phyloP scores from a whole-genome alignment of 2,329 filamentous ascomycete species.

The Fusarium anguioides region DNA sequence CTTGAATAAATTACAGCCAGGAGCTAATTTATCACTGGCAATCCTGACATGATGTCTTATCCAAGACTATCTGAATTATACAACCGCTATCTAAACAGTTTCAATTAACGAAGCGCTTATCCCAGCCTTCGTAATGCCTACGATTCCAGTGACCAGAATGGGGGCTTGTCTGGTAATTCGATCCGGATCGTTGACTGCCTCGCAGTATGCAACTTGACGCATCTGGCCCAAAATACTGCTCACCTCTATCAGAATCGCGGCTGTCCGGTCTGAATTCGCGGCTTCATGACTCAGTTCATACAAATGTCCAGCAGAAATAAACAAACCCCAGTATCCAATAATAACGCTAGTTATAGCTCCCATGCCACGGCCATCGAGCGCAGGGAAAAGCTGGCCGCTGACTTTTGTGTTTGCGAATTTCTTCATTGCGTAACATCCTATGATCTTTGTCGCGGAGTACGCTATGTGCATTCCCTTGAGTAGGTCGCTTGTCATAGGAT shows the following conservation, averaged over 20 bases:
- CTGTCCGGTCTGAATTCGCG: fast-evolving
- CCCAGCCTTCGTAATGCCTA: background rate
- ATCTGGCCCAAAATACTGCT: background rate
- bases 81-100: background rate
- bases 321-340: background rate
- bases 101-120: background rate
- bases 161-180: background rate
- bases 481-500: background rate
- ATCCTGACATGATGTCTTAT: too few species aligned
- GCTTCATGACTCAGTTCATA: background rate
- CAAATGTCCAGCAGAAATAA: background rate
- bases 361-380: background rate
- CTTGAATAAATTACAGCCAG: too few species aligned
- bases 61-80: too few species aligned
- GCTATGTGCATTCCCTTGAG: background rate
- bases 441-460: too few species aligned
- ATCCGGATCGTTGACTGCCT: background rate
- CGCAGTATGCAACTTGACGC: background rate
- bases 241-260: background rate
- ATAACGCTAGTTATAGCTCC: fast-evolving
- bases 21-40: too few species aligned
- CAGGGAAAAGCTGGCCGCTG: background rate
- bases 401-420: background rate
- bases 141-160: background rate
- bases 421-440: background rate